Conservation (phyloP, 192 early-diverging fungal species). For the Coemansia sp. region DNA sequence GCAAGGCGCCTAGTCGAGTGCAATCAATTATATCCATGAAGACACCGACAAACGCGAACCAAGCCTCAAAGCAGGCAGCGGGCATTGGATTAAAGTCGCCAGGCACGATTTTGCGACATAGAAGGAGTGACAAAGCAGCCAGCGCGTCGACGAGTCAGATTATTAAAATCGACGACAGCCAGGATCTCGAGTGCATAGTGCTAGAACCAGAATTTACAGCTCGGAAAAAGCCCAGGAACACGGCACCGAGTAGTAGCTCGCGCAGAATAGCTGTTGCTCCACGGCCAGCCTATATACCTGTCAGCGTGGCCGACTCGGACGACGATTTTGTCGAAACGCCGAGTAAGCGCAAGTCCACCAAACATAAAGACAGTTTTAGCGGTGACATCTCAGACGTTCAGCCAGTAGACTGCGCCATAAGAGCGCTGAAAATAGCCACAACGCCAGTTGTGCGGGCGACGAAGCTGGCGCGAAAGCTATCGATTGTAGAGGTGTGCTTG, state of each 20-base stretch:
- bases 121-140: background rate
- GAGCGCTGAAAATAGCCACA: background rate
- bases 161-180: constrained; percentile 2
- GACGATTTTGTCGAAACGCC: constrained; percentile 26
- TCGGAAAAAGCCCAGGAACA: background rate
- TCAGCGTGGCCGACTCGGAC: background rate
- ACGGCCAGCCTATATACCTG: background rate
- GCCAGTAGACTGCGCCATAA: background rate
- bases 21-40: constrained; percentile 4
- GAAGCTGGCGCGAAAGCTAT: background rate
- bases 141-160: background rate
- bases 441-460: background rate
- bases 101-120: background rate
- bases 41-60: background rate
- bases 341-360: constrained; percentile 4
- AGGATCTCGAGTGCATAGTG: background rate
- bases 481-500: constrained; percentile 2
- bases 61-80: background rate
- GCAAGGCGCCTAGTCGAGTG: constrained; percentile 9
- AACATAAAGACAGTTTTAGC: background rate
- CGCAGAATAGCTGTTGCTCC: background rate
- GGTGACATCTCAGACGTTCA: background rate
- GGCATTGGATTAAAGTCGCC: background rate
- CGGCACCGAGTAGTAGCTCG: background rate
- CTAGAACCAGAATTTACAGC: background rate